Conservation (phyloP, 306 rosid species). For the Vicia sativa region DNA sequence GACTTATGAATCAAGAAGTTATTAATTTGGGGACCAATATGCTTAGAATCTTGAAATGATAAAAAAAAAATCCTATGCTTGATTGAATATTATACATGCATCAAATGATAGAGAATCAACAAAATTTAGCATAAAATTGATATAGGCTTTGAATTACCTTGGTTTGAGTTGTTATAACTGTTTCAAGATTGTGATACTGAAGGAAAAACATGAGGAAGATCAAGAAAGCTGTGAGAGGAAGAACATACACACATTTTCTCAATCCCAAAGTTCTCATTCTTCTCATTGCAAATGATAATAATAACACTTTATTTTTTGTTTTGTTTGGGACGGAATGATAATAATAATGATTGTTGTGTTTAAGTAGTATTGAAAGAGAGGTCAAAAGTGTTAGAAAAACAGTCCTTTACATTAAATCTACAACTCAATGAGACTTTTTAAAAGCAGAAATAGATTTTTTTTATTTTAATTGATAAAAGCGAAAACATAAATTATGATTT, state of each 20-base stretch:
- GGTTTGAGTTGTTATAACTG: neutral
- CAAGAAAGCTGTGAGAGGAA: conserved; percentile 38
- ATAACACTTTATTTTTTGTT: too few relatives aligned
- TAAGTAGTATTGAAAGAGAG: neutral
- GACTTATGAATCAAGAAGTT: too few relatives aligned
- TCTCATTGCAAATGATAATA: neutral
- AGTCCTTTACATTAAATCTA: neutral
- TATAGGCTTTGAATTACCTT: conserved; percentile 20
- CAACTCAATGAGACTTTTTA: neutral
- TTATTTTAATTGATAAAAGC: too few relatives aligned
- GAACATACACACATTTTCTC: conserved; percentile 7
- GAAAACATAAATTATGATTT: neutral
- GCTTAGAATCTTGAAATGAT: conserved; percentile 13
- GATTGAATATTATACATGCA: neutral
- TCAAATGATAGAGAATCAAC: neutral
- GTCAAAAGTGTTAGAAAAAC: neutral
- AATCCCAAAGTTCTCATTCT: conserved; percentile 34
- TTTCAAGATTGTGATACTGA: neutral
- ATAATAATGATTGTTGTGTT: neutral
- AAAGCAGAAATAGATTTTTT: neutral
- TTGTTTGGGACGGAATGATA: too few relatives aligned
- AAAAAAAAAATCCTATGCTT: neutral
- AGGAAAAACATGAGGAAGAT: conserved; percentile 33
- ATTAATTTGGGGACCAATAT: neutral
- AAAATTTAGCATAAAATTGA: neutral